Percentiles rank a stretch among this genome's conserved stretches.
Evolutionary conservation across 1,284 basidiomycete species (phyloP).

Genomic region (Ceratobasidium sp.): DNA sequence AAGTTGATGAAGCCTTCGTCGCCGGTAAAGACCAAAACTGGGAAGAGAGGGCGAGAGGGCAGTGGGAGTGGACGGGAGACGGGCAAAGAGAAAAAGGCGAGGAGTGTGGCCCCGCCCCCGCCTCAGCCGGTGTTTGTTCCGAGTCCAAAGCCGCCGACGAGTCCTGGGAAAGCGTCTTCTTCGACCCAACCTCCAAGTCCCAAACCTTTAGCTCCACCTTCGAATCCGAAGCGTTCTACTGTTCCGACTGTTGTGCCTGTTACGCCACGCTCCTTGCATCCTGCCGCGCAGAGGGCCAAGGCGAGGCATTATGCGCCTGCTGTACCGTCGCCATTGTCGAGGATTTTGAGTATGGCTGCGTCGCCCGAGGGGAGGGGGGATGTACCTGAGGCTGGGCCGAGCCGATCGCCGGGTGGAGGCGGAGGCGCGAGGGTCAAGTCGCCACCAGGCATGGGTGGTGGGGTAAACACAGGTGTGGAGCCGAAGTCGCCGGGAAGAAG

Average conservation of each 20-base stretch:
- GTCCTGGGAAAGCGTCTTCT: too few species aligned
- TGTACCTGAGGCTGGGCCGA: background rate
- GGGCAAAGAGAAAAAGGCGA: background rate
- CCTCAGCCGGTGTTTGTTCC: conserved; percentile 15
- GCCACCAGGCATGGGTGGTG: background rate
- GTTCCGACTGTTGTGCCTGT: background rate
- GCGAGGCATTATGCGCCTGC: conserved; percentile 44
- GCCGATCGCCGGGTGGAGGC: background rate
- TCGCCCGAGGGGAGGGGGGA: conserved; percentile 28
- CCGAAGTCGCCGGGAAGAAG: background rate
- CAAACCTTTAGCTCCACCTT: background rate
- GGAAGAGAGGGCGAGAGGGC: conserved; percentile 11
- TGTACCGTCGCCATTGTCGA: conserved; percentile 46
- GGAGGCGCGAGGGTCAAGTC: background rate
- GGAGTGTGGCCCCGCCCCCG: background rate
- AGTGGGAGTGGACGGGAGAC: conserved; percentile 1
- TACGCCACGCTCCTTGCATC: conserved; percentile 27
- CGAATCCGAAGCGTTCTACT: background rate
- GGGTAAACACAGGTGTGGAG: background rate
- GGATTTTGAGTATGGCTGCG: conserved; percentile 43
- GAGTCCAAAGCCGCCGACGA: background rate
- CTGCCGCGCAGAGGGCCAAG: conserved; percentile 27
- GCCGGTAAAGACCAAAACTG: background rate
- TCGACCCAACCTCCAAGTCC: too few species aligned
- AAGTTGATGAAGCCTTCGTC: conserved; percentile 12